These are phyloP conservation scores for Xylariaceae sp. DNA, from an alignment of 2,329 filamentous ascomycete genomes.

Conservation along the genomic window DNA sequence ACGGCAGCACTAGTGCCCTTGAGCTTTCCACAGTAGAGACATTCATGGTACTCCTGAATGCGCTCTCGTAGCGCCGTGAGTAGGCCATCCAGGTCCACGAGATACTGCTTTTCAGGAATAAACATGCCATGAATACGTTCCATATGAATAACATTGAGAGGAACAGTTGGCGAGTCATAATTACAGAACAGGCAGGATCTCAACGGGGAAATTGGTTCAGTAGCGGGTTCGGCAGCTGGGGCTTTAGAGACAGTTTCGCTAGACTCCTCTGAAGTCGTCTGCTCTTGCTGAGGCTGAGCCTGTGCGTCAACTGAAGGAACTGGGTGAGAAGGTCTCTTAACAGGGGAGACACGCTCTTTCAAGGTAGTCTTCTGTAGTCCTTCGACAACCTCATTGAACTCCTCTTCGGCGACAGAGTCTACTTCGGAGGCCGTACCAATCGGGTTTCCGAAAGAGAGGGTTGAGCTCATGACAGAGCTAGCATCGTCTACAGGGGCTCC, in stretches of 20 bases:
- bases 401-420: slow-evolving; percentile 65
- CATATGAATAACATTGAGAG: slow-evolving; percentile 85
- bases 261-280: slow-evolving; percentile 36
- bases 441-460: slow-evolving; percentile 84
- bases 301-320: slow-evolving; percentile 37
- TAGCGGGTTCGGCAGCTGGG: slow-evolving; percentile 36
- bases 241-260: slow-evolving; percentile 42
- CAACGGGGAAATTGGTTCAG: slow-evolving; percentile 41
- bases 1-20: slow-evolving; percentile 73
- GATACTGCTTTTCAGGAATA: slow-evolving; percentile 80
- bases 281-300: slow-evolving; percentile 39
- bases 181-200: slow-evolving; percentile 85
- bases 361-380: slow-evolving; percentile 62
- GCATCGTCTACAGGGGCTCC: slow-evolving; percentile 52
- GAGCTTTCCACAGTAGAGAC: slow-evolving; percentile 79
- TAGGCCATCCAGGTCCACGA: slow-evolving; percentile 77
- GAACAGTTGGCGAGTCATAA: slow-evolving; percentile 67
- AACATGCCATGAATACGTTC: slow-evolving; percentile 91
- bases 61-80: slow-evolving; percentile 73
- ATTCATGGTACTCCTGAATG: slow-evolving; percentile 75
- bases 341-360: slow-evolving; percentile 39
- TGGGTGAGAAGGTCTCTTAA: slow-evolving; percentile 51
- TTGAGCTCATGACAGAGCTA: slow-evolving; percentile 81
- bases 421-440: slow-evolving; percentile 47
- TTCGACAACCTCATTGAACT: slow-evolving; percentile 73